Percentiles rank a stretch among this genome's conserved stretches.
phyloP scores from a whole-genome alignment of 2,329 filamentous ascomycete species.

The Orbilia blumenaviensis region DNA sequence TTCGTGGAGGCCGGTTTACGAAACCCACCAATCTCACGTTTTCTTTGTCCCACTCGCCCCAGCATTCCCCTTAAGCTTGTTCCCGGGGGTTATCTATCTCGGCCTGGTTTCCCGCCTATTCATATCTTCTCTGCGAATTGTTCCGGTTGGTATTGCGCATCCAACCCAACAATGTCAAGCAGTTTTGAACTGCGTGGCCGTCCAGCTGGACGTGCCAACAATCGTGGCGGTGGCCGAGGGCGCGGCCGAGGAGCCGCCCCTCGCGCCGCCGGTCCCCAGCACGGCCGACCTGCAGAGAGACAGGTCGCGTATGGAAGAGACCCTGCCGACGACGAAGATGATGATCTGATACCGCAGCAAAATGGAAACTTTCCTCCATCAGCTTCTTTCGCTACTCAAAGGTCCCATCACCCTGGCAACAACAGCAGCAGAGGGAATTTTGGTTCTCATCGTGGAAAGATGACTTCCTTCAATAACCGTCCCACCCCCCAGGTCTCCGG shows the following conservation, averaged over 20 bases:
- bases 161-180: constrained; percentile 29
- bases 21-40: neutral
- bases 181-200: neutral
- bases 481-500: constrained; percentile 16
- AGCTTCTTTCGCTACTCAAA: neutral
- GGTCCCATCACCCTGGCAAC: neutral
- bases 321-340: neutral
- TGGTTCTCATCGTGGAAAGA: neutral
- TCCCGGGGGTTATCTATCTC: neutral
- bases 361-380: neutral
- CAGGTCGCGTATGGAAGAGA: constrained; percentile 10
- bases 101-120: neutral
- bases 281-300: neutral
- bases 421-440: neutral
- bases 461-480: neutral
- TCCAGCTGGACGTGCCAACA: constrained; percentile 1
- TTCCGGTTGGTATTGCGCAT: constrained; percentile 7
- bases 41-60: neutral
- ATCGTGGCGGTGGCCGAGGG: neutral
- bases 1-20: too few species aligned
- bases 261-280: neutral
- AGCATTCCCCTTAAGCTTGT: neutral
- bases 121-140: neutral
- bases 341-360: neutral
- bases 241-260: neutral